Evolutionary conservation across 1,284 basidiomycete species (phyloP).

Genomic region (Sporisorium iseilematis-ciliati): DNA sequence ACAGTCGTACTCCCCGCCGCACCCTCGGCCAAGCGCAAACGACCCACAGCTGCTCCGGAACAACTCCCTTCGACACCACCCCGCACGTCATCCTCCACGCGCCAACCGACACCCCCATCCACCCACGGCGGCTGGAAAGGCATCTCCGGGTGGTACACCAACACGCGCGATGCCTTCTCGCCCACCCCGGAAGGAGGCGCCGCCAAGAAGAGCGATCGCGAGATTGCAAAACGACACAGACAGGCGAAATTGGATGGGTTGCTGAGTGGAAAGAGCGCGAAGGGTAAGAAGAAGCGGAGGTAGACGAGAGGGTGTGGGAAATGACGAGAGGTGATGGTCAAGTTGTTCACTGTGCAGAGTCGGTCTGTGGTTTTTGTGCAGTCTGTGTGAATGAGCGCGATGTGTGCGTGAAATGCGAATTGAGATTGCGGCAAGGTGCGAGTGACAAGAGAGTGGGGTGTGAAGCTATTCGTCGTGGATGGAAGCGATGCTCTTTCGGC

Average conservation of each 20-base stretch:
- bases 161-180: constrained; percentile 19
- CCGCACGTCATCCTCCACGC: no score
- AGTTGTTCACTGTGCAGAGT: no score
- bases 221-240: background rate
- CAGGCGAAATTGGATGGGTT: background rate
- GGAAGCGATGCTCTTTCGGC: constrained; percentile 26
- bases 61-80: background rate
- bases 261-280: background rate
- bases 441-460: no score
- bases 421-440: background rate
- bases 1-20: background rate
- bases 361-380: no score
- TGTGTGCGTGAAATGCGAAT: background rate
- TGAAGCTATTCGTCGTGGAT: constrained; percentile 9
- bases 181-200: constrained; percentile 9
- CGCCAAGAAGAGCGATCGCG: background rate
- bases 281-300: background rate
- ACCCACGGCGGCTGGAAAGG: constrained; percentile 26
- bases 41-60: background rate
- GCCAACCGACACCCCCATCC: constrained; percentile 15
- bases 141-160: constrained; percentile 24
- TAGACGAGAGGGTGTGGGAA: background rate
- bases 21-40: background rate
- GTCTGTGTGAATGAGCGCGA: background rate
- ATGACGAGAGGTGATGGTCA: no score